Percentiles rank a stretch among this genome's conserved stretches.
These are phyloP conservation scores for Colletotrichum agaves DNA, from an alignment of 2,329 filamentous ascomycete species.

Conservation along the genomic window DNA sequence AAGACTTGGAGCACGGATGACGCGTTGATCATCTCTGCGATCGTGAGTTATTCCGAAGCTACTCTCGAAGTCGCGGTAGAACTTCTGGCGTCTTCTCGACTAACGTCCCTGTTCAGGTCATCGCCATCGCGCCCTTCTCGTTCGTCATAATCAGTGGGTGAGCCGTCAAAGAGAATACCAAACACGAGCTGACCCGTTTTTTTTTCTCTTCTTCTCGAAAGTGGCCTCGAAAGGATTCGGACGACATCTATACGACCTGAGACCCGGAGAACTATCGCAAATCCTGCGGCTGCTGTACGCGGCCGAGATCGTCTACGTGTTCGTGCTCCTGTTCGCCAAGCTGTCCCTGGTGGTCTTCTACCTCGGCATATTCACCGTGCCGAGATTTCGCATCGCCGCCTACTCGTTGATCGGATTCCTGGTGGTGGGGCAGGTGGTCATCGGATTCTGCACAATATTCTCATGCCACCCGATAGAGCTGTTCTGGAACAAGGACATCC, in stretches of 20 bases:
- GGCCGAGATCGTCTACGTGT: slow-evolving; percentile 45
- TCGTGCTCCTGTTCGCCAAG: slow-evolving; percentile 44
- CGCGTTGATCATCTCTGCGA: slow-evolving; percentile 17
- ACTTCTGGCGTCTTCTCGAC: too few species aligned
- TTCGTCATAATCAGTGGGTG: slow-evolving; percentile 26
- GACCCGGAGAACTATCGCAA: slow-evolving; percentile 20
- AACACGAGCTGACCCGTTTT: background rate
- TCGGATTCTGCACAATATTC: slow-evolving; percentile 46
- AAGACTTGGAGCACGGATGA: slow-evolving; percentile 30
- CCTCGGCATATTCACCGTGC: slow-evolving; percentile 43
- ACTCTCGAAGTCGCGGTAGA: background rate
- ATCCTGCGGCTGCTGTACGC: slow-evolving; percentile 38
- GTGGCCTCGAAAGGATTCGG: slow-evolving; percentile 32
- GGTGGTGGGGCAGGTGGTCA: slow-evolving; percentile 41
- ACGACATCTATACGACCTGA: slow-evolving; percentile 36
- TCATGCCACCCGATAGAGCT: slow-evolving; percentile 43
- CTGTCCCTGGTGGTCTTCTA: slow-evolving; percentile 48
- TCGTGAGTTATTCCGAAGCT: slow-evolving; percentile 9
- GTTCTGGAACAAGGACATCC: slow-evolving; percentile 44
- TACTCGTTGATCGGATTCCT: slow-evolving; percentile 43
- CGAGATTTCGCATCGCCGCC: slow-evolving; percentile 42
- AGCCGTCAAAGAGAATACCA: accelerated
- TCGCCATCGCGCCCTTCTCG: slow-evolving; percentile 24
- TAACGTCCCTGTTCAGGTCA: background rate
- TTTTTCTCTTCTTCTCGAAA: too few species aligned